A percentile compares a stretch with the other conserved stretches of the same genome.
Conservation (phyloP, 139 green algal species). For the Pseudopediastrum boryanum region DNA sequence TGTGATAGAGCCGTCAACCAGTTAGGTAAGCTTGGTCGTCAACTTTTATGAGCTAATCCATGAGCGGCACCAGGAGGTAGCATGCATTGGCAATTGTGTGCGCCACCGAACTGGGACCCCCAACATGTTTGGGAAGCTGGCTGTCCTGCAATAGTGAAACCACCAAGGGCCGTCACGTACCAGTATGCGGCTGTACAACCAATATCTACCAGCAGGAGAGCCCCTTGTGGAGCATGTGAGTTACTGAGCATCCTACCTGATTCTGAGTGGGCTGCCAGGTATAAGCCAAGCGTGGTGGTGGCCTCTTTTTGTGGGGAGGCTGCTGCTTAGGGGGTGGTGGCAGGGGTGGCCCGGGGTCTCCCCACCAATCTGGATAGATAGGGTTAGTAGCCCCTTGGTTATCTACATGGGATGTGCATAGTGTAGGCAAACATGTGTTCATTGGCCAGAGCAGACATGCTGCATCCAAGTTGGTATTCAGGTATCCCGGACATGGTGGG, state of each 20-base stretch:
- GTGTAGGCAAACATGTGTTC: too few species aligned
- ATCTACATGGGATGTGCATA: too few species aligned
- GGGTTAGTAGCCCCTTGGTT: slow-evolving; percentile 39
- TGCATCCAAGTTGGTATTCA: too few species aligned
- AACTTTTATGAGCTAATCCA: neutral
- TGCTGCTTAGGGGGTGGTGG: neutral
- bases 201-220: neutral
- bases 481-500: too few species aligned
- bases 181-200: neutral
- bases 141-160: too few species aligned
- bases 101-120: neutral
- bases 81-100: neutral
- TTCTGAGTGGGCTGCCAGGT: neutral
- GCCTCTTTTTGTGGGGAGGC: neutral
- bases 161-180: neutral
- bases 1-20: neutral
- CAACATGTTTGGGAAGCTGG: neutral
- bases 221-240: neutral
- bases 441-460: too few species aligned
- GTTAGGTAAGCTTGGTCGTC: neutral
- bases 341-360: neutral
- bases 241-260: neutral
- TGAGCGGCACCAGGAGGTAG: neutral
- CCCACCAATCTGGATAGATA: slow-evolving; percentile 42
- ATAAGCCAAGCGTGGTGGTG: too few species aligned